Evolutionary conservation across 2,329 filamentous ascomycete species (phyloP).

Genomic region (Magnaporthiopsis rhizophila): DNA sequence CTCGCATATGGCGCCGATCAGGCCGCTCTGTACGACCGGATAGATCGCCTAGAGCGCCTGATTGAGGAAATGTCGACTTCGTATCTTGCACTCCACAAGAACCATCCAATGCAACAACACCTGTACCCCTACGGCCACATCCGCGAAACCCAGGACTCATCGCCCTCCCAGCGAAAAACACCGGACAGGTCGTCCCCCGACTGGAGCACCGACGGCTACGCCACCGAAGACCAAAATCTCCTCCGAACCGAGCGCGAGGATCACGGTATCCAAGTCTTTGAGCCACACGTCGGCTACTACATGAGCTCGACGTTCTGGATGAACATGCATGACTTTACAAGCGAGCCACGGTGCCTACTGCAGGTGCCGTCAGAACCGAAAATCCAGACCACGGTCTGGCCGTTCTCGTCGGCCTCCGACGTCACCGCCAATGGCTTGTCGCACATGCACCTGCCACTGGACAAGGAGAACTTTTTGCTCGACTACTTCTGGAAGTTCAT

Average conservation of each 20-base stretch:
- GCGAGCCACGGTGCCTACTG: constrained; percentile 1
- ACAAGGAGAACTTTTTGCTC: background rate
- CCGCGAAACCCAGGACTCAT: background rate
- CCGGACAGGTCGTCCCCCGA: background rate
- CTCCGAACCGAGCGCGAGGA: background rate
- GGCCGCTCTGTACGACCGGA: background rate
- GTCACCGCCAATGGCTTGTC: background rate
- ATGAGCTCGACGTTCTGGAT: constrained; percentile 3
- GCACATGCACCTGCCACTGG: background rate
- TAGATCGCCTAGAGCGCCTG: constrained; percentile 4
- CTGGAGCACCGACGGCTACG: background rate
- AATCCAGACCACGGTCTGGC: background rate
- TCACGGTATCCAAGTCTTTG: background rate
- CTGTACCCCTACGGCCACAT: background rate
- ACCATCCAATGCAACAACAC: background rate
- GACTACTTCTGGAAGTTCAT: background rate
- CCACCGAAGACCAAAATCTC: background rate
- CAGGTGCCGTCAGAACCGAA: background rate
- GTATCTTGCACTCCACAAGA: background rate
- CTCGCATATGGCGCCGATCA: background rate
- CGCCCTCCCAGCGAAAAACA: background rate
- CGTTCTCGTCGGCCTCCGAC: background rate
- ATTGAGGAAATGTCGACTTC: background rate
- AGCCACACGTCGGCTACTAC: constrained; percentile 2
- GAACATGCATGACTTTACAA: constrained; percentile 5